A percentile compares a stretch with the other conserved stretches of the same genome.
These are phyloP conservation scores for Anthostomella pinea DNA, from an alignment of 2,329 filamentous ascomycete genomes.

Conservation along the genomic window DNA sequence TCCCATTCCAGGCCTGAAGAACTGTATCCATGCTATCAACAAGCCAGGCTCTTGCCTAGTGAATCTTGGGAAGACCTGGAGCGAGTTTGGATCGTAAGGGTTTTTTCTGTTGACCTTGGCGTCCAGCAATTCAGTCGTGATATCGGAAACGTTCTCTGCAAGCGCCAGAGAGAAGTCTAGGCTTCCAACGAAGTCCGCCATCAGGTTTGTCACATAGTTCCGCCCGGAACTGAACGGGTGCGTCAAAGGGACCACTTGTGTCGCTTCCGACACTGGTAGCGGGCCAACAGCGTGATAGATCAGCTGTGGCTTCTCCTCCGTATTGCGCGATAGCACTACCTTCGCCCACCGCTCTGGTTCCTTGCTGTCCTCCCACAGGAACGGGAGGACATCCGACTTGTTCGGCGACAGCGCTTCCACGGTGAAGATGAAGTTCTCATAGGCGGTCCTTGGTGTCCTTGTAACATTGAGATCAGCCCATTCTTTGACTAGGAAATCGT, in stretches of 20 bases:
- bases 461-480: slow-evolving; percentile 6
- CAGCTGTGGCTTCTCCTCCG: not conserved
- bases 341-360: slow-evolving; percentile 20
- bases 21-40: slow-evolving; percentile 36
- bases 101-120: slow-evolving; percentile 1
- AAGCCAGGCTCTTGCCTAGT: slow-evolving; percentile 30
- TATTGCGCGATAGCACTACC: slow-evolving; percentile 1
- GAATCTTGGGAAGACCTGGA: slow-evolving; percentile 6
- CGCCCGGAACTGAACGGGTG: slow-evolving; percentile 16
- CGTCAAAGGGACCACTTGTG: slow-evolving; percentile 22
- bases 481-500: slow-evolving; percentile 2
- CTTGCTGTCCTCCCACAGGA: slow-evolving; percentile 24
- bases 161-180: slow-evolving; percentile 17
- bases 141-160: slow-evolving; percentile 31
- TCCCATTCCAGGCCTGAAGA: slow-evolving; percentile 25
- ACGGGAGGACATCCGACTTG: slow-evolving; percentile 35
- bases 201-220: slow-evolving; percentile 1
- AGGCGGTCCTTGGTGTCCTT: slow-evolving; percentile 1
- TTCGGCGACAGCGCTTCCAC: slow-evolving; percentile 30
- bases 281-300: slow-evolving; percentile 35
- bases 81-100: not conserved
- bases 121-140: slow-evolving; percentile 29
- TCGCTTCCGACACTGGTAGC: slow-evolving; percentile 30
- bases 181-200: slow-evolving; percentile 2
- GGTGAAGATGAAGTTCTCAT: slow-evolving; percentile 12